These are phyloP conservation scores for Dicorynia guianensis DNA, from an alignment of 306 rosid species.

Conservation along the genomic window DNA sequence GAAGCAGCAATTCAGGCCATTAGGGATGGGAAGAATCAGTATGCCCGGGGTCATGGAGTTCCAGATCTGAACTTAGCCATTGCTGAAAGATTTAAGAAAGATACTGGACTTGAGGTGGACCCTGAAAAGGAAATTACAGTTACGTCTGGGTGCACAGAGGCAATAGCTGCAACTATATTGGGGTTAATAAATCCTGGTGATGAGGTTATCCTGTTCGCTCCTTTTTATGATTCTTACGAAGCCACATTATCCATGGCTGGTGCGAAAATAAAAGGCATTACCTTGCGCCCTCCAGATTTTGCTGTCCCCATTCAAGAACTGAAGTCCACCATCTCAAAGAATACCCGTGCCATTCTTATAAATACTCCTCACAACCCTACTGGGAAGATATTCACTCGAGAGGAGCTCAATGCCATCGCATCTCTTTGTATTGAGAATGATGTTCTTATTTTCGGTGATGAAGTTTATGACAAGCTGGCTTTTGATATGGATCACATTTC, in stretches of 20 bases:
- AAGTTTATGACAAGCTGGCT: slow-evolving; percentile 90
- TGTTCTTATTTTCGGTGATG: slow-evolving; percentile 81
- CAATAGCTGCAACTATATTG: slow-evolving; percentile 85
- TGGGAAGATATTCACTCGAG: slow-evolving; percentile 83
- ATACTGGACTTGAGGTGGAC: slow-evolving; percentile 72
- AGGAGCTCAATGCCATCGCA: slow-evolving; percentile 71
- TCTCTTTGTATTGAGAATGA: slow-evolving; percentile 90
- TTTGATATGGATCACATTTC: slow-evolving; percentile 94
- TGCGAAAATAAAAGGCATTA: slow-evolving; percentile 76
- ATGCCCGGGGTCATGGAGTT: slow-evolving; percentile 86
- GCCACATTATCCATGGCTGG: slow-evolving; percentile 95
- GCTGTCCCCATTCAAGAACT: slow-evolving; percentile 74
- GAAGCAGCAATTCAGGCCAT: slow-evolving; percentile 94
- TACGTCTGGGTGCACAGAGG: slow-evolving; percentile 92
- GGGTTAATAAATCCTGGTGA: slow-evolving; percentile 94
- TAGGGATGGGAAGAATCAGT: slow-evolving; percentile 87
- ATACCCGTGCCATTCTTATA: slow-evolving; percentile 78
- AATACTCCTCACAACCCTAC: slow-evolving; percentile 92
- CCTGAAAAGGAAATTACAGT: slow-evolving; percentile 88
- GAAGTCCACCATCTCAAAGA: slow-evolving; percentile 65
- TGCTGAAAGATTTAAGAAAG: slow-evolving; percentile 84
- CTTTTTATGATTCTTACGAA: slow-evolving; percentile 84
- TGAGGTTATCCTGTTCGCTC: slow-evolving; percentile 91
- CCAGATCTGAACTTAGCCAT: slow-evolving; percentile 79
- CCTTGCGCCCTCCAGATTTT: slow-evolving; percentile 82